Evolutionary conservation across 2,329 filamentous ascomycete species (phyloP), one percentile per base, ranked within the genome.

Genomic region (Teratosphaeria zuluensis): DNA sequence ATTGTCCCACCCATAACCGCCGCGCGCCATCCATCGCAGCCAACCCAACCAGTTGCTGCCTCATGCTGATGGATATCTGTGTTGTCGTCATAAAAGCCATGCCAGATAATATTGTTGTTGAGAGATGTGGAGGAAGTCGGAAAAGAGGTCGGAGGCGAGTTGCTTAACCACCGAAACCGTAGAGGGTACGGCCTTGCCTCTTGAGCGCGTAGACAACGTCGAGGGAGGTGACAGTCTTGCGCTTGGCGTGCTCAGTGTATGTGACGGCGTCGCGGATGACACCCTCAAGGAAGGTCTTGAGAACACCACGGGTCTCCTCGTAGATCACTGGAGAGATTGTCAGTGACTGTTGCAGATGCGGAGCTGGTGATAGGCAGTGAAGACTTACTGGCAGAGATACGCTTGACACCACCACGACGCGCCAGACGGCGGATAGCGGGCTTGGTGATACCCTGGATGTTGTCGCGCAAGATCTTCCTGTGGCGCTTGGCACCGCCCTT

Each of bases 381-480:
- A 9, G 19, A 33, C 55, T 76, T 84, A 89, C 86, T 95, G 76
- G 92, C 92, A 73, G 91, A 96, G 74, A 96, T 96, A 95, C 92
- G 92, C 90, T 96, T 96, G 84, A 96, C 92, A 92, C 92, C 92
- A 79, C 92, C 92, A 94, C 92, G 91, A 81, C 92, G 92, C 67
- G 92, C 92, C 77, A 96, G 91, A 95, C 92, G 92, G 74, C 92
- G 88, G 80, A 96, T 96, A 73, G 92, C 92, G 72, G 92, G 92
- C 89, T 96, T 96, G 75, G 92, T 96, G 76, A 96, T 96, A 81
- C 92, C 92, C 83, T 96, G 92, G 76, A 96, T 96, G 89, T 96
- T 96, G 88, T 96, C 92, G 80, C 92, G 90, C 78, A 96, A 85
- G 83, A 96, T 96, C 89, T 96, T 96, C 75, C 92, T 87, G 82